Conservation (phyloP, 331 rosid genomes). For the Erythrophleum ivorense region DNA sequence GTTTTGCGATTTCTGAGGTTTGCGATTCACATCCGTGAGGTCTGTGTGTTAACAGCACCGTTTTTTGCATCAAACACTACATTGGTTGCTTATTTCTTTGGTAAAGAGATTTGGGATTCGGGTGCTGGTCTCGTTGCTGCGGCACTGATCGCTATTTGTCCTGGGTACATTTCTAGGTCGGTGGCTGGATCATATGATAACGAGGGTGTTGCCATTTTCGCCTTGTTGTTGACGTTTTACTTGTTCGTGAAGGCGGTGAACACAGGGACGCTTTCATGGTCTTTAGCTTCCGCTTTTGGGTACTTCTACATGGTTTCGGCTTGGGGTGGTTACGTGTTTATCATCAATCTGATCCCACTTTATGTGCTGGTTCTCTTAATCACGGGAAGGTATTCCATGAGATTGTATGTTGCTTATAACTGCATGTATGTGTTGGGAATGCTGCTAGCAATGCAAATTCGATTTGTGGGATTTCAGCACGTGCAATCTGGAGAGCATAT, state of each 20-base stretch:
- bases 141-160: constrained; percentile 93
- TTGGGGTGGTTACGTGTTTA: constrained; percentile 98
- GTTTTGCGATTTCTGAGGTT: constrained; percentile 68
- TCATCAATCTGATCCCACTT: constrained; percentile 88
- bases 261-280: constrained; percentile 90
- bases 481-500: constrained; percentile 99
- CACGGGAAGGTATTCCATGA: constrained; percentile 91
- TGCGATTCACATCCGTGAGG: constrained; percentile 96
- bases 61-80: constrained; percentile 96
- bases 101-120: constrained; percentile 92
- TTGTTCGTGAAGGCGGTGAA: constrained; percentile 95
- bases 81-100: constrained; percentile 86
- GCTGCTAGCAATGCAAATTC: constrained; percentile 99
- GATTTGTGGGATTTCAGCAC: constrained; percentile 98
- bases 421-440: constrained; percentile 90
- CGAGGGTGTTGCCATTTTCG: constrained; percentile 96
- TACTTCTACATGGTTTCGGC: constrained; percentile 99
- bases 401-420: constrained; percentile 90
- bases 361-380: constrained; percentile 87
- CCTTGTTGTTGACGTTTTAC: constrained; percentile 78
- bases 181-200: constrained; percentile 98
- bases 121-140: constrained; percentile 99
- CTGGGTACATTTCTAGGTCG: constrained; percentile 94
- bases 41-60: constrained; percentile 93
- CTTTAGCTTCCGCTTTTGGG: constrained; percentile 90